Evolutionary conservation across 495 filamentous ascomycete genomes (phyloP).

Genomic region (Parathielavia hyrcaniae): DNA sequence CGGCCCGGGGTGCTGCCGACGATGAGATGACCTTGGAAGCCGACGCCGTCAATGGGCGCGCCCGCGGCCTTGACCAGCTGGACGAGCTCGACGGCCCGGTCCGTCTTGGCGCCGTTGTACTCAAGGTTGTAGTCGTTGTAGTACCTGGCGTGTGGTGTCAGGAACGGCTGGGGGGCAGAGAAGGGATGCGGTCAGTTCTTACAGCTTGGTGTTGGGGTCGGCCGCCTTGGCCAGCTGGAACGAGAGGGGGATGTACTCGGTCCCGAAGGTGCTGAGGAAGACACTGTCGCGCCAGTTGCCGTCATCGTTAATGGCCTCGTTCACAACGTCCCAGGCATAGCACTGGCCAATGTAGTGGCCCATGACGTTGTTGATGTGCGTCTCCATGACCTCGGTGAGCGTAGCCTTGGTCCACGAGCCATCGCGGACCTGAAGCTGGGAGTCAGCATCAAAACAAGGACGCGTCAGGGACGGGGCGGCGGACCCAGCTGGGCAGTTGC

Average conservation of each 20-base stretch:
- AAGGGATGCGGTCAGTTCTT: not conserved
- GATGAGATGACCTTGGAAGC: slow-evolving; percentile 55
- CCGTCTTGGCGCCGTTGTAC: slow-evolving; percentile 46
- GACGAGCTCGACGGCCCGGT: slow-evolving; percentile 43
- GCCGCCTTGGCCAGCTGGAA: slow-evolving; percentile 41
- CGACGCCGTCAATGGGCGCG: slow-evolving; percentile 55
- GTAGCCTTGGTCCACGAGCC: slow-evolving; percentile 51
- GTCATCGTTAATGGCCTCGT: slow-evolving; percentile 47
- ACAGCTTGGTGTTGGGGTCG: slow-evolving; percentile 35
- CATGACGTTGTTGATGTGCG: slow-evolving; percentile 50
- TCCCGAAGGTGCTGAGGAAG: slow-evolving; percentile 41
- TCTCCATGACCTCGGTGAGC: slow-evolving; percentile 40
- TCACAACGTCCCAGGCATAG: slow-evolving; percentile 49
- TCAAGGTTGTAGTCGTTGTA: slow-evolving; percentile 69
- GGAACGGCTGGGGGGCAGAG: not conserved
- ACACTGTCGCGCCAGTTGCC: slow-evolving; percentile 38
- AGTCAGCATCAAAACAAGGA: not conserved
- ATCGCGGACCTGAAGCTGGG: slow-evolving; percentile 25
- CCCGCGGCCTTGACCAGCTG: slow-evolving; percentile 41
- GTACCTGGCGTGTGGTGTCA: slow-evolving; percentile 37
- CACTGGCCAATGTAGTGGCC: slow-evolving; percentile 49
- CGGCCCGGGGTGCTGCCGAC: slow-evolving; percentile 45
- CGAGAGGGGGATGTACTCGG: slow-evolving; percentile 43
- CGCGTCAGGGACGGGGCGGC: slow-evolving; percentile 1
- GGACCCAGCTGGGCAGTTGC: slow-evolving; percentile 53